phyloP scores from a whole-genome alignment of 768 basidiomycete species.

The Suillus weaverae region DNA sequence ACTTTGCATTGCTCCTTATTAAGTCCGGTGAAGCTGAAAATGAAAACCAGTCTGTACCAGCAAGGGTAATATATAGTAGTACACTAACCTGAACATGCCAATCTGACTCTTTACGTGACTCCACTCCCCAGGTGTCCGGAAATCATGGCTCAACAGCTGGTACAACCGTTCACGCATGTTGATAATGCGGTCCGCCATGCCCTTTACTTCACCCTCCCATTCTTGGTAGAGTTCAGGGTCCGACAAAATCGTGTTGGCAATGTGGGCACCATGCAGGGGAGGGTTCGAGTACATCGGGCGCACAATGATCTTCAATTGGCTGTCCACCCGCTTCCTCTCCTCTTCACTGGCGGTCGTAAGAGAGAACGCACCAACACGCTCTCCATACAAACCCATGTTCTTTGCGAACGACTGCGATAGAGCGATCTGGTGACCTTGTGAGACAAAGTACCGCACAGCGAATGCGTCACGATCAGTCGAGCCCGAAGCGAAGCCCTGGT shows the following conservation, averaged over 20 bases:
- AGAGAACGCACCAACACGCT: constrained; percentile 97
- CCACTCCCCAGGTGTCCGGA: constrained; percentile 94
- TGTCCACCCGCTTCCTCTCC: constrained; percentile 86
- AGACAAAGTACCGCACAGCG: constrained; percentile 92
- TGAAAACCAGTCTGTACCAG: constrained; percentile 3
- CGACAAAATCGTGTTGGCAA: constrained; percentile 82
- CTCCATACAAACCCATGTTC: constrained; percentile 99
- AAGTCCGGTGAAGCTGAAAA: constrained; percentile 79
- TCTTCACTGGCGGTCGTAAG: constrained; percentile 65
- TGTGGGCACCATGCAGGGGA: constrained; percentile 84
- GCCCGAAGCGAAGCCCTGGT: constrained; percentile 98
- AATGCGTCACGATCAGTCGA: constrained; percentile 89
- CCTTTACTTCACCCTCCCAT: constrained; percentile 92
- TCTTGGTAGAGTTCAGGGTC: constrained; percentile 72
- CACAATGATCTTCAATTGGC: constrained; percentile 93
- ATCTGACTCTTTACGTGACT: constrained; percentile 93
- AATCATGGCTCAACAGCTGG: constrained; percentile 68
- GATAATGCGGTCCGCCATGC: constrained; percentile 95
- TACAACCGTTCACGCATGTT: constrained; percentile 87
- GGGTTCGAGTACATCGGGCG: constrained; percentile 99
- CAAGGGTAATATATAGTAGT: background rate
- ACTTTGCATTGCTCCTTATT: constrained; percentile 75
- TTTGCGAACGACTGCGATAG: constrained; percentile 97
- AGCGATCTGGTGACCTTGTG: constrained; percentile 86
- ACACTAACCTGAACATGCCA: constrained; percentile 89